Evolutionary conservation across 1,139 yeast genomes (phyloP).

Genomic region (Candida sanyaensis): DNA sequence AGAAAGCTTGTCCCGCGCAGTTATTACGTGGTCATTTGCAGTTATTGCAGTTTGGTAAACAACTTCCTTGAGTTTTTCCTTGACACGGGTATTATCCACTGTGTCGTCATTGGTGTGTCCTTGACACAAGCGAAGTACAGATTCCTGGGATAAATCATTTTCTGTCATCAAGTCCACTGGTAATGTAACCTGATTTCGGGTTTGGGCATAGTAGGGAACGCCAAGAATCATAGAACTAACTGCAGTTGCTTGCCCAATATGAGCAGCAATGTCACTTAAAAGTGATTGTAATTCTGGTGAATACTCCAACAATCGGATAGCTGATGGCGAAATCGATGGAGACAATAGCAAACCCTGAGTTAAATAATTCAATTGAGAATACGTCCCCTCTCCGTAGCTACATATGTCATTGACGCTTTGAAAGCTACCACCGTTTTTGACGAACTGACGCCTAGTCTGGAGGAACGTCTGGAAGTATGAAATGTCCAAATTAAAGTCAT

Average conservation of each 20-base stretch:
- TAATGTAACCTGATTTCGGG: slow-evolving; percentile 53
- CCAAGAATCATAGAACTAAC: slow-evolving; percentile 69
- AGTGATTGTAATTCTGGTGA: slow-evolving; percentile 43
- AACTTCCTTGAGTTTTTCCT: slow-evolving; percentile 54
- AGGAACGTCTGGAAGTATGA: slow-evolving; percentile 61
- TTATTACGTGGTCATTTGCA: slow-evolving; percentile 78
- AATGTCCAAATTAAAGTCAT: slow-evolving; percentile 54
- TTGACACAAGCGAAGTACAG: slow-evolving; percentile 51
- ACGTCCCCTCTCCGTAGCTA: slow-evolving; percentile 79
- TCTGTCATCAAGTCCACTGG: slow-evolving; percentile 66
- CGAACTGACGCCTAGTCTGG: slow-evolving; percentile 58
- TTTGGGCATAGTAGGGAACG: slow-evolving; percentile 55
- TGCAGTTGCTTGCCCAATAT: slow-evolving; percentile 81
- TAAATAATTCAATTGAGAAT: slow-evolving; percentile 71
- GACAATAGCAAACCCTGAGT: slow-evolving; percentile 65
- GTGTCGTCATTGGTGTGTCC: slow-evolving; percentile 37
- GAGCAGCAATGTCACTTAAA: slow-evolving; percentile 70
- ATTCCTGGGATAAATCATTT: slow-evolving; percentile 64
- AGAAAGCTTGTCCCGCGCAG: slow-evolving; percentile 59
- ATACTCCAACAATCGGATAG: slow-evolving; percentile 49
- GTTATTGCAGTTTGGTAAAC: slow-evolving; percentile 70
- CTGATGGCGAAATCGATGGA: slow-evolving; percentile 59
- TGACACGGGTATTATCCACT: slow-evolving; percentile 22
- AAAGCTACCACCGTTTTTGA: slow-evolving; percentile 46
- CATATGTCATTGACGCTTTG: slow-evolving; percentile 60